Evolutionary conservation across 2,329 filamentous ascomycete genomes (phyloP).

Genomic region (Epicoccum sorghinum): DNA sequence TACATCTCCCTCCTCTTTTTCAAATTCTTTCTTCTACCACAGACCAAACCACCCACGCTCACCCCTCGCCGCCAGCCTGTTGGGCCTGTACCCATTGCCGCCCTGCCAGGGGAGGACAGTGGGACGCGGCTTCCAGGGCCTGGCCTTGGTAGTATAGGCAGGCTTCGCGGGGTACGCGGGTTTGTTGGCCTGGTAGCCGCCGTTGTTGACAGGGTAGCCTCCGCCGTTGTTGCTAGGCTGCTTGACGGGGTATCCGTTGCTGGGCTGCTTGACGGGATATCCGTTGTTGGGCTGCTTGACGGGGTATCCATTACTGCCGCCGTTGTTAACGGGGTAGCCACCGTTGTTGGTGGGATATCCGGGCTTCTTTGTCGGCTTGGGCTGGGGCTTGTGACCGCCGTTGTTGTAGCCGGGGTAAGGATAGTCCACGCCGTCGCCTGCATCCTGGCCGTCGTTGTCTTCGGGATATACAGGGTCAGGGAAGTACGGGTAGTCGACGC

Average conservation of each 20-base stretch:
- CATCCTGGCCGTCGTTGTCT: background rate
- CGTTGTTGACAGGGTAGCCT: background rate
- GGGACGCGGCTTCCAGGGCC: conserved; percentile 10
- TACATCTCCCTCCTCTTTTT: too few species aligned
- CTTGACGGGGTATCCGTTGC: too few species aligned
- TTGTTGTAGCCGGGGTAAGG: conserved; percentile 11
- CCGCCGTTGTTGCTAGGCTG: too few species aligned
- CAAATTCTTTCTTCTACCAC: background rate
- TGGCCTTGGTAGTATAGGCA: background rate
- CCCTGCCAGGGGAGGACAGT: conserved; percentile 3
- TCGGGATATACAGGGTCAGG: background rate
- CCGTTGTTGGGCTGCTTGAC: too few species aligned
- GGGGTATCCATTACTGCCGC: background rate
- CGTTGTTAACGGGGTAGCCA: background rate
- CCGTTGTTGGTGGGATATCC: background rate
- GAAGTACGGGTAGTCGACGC: conserved; percentile 21
- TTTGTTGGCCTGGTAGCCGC: background rate
- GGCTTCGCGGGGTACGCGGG: background rate
- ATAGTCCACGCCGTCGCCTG: conserved; percentile 22
- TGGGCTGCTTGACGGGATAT: too few species aligned
- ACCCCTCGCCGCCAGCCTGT: background rate
- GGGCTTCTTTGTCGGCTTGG: background rate
- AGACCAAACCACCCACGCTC: conserved; percentile 8
- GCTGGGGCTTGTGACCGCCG: background rate
- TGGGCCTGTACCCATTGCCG: background rate